Conservation (phyloP, 179 eudicot genomes). For the Carnegiea gigantea region DNA sequence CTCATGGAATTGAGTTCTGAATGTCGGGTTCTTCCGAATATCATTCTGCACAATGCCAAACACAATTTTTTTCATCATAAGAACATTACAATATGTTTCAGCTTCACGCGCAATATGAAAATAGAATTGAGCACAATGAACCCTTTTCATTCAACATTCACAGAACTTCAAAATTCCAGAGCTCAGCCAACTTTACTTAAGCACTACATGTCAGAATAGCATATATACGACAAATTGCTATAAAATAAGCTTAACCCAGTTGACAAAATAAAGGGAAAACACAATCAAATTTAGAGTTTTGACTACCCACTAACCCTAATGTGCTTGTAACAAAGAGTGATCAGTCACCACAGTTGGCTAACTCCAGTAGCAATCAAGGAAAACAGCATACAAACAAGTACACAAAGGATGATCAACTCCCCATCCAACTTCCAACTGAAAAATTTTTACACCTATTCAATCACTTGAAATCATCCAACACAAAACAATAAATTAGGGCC, state of each 20-base stretch:
- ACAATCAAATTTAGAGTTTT: not conserved
- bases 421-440: not conserved
- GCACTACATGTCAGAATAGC: not conserved
- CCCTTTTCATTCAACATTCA: not conserved
- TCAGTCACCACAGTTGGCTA: not conserved
- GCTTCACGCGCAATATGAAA: not conserved
- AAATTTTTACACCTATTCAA: not conserved
- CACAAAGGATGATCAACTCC: not conserved
- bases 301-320: not conserved
- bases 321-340: not conserved
- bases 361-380: not conserved
- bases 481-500: not conserved
- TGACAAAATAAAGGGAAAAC: not conserved
- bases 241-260: not conserved
- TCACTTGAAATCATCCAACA: not conserved
- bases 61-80: not conserved
- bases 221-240: not conserved
- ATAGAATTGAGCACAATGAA: not conserved
- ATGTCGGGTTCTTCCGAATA: conserved; percentile 93
- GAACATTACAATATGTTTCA: not conserved
- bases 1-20: conserved; percentile 95
- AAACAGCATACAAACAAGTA: not conserved
- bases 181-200: not conserved
- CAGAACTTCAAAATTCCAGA: not conserved
- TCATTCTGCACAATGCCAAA: conserved; percentile 69